These are phyloP conservation scores for Collybia sp. DNA, from an alignment of 768 basidiomycete genomes.

Conservation along the genomic window DNA sequence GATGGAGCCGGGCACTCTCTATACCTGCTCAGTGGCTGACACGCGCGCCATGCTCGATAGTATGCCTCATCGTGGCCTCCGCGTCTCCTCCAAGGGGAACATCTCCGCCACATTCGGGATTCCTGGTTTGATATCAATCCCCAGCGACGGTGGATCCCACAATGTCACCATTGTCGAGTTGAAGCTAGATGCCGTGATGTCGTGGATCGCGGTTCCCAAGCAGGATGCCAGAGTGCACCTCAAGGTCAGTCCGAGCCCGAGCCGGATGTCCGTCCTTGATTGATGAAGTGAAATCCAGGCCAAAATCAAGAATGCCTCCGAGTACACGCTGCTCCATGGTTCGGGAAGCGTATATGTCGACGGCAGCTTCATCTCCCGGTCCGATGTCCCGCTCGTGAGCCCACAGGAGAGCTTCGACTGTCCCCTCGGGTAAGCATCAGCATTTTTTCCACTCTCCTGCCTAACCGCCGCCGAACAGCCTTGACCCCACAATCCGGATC, in stretches of 20 bases:
- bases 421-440: slow-evolving; percentile 27
- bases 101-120: slow-evolving; percentile 27
- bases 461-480: slow-evolving; percentile 12
- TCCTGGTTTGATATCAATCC: slow-evolving; percentile 26
- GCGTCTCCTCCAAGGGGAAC: slow-evolving; percentile 20
- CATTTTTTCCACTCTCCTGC: neutral
- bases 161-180: slow-evolving; percentile 29
- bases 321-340: slow-evolving; percentile 31
- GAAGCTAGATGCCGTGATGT: slow-evolving; percentile 24
- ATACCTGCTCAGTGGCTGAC: too few species aligned
- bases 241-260: slow-evolving; percentile 14
- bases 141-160: slow-evolving; percentile 21
- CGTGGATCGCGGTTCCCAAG: slow-evolving; percentile 32
- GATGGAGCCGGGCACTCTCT: neutral
- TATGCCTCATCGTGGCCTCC: too few species aligned
- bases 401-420: slow-evolving; percentile 36
- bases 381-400: slow-evolving; percentile 25
- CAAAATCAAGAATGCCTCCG: slow-evolving; percentile 31
- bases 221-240: slow-evolving; percentile 25
- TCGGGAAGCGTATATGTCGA: slow-evolving; percentile 34
- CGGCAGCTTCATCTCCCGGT: slow-evolving; percentile 34
- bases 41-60: too few species aligned
- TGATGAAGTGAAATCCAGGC: slow-evolving; percentile 17
- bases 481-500: slow-evolving; percentile 33
- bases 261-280: neutral